Percentiles rank a stretch among this genome's conserved stretches.
Evolutionary conservation across 257 asterid genomes (phyloP).

Genomic region (Scutellaria minor): DNA sequence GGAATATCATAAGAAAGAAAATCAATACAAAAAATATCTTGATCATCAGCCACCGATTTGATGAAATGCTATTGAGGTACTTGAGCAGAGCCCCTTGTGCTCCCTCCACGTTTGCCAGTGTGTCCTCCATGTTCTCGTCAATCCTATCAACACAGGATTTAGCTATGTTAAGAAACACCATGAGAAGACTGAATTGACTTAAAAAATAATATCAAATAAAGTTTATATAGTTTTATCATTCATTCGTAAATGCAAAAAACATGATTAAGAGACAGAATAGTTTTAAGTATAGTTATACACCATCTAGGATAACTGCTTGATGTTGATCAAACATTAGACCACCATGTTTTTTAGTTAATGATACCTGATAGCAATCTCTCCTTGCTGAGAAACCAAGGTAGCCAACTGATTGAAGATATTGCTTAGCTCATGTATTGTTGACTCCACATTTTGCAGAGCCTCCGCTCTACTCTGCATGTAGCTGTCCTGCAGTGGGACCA

Average conservation of each 20-base stretch:
- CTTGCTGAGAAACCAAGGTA: slow-evolving; percentile 94
- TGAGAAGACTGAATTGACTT: not conserved
- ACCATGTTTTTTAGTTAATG: not conserved
- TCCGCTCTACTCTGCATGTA: slow-evolving; percentile 98
- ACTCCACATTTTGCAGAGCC: slow-evolving; percentile 91
- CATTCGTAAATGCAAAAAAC: not conserved
- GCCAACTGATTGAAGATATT: slow-evolving; percentile 91
- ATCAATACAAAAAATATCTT: slow-evolving; percentile 89
- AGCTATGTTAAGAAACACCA: slow-evolving; percentile 11
- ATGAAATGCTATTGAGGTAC: slow-evolving; percentile 95
- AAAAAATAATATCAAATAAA: not conserved
- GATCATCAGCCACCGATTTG: slow-evolving; percentile 97
- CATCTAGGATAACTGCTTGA: not conserved
- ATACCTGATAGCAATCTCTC: slow-evolving; percentile 92
- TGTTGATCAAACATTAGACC: not conserved
- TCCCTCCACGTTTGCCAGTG: slow-evolving; percentile 83
- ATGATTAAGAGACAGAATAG: not conserved
- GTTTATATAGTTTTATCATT: not conserved
- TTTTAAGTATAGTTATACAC: too few relatives aligned
- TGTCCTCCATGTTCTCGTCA: slow-evolving; percentile 91
- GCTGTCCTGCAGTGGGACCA: slow-evolving; percentile 86
- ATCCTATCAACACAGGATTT: slow-evolving; percentile 59
- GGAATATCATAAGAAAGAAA: slow-evolving; percentile 90
- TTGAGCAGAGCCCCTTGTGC: slow-evolving; percentile 90
- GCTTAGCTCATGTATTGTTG: slow-evolving; percentile 89